Conservation (phyloP, 148 eudicot genomes). For the Fagopyrum homotropicum region DNA sequence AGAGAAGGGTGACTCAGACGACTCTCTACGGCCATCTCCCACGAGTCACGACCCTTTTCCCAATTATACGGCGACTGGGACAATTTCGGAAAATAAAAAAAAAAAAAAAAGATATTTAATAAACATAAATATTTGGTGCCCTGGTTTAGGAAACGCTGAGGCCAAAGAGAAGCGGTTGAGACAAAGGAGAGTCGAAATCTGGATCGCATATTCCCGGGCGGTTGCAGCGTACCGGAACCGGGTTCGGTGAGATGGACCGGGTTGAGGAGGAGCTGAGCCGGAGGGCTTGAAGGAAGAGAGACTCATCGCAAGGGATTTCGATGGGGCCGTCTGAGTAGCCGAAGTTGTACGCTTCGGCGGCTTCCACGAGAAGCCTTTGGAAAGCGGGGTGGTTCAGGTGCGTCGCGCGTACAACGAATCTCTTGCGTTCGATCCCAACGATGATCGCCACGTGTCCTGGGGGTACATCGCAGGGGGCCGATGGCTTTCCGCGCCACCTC, state of each 20-base stretch:
- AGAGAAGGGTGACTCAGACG: not conserved
- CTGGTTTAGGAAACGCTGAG: not conserved
- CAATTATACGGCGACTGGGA: not conserved
- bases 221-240: no score
- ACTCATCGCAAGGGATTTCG: slow-evolving; percentile 47
- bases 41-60: not conserved
- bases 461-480: no score
- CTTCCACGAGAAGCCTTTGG: slow-evolving; percentile 26
- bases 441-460: slow-evolving; percentile 54
- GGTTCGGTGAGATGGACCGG: no score
- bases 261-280: not conserved
- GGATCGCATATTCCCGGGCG: no score
- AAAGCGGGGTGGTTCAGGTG: slow-evolving; percentile 48
- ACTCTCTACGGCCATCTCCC: slow-evolving; percentile 2
- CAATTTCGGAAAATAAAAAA: not conserved
- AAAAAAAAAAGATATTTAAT: not conserved
- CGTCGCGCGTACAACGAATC: slow-evolving; percentile 37
- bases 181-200: no score
- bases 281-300: slow-evolving; percentile 18
- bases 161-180: not conserved
- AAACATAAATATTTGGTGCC: not conserved
- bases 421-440: slow-evolving; percentile 26
- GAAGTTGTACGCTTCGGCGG: slow-evolving; percentile 52
- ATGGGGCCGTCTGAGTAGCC: slow-evolving; percentile 32
- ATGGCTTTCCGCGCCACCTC: no score